Conservation (phyloP, 768 basidiomycete genomes). For the Tylopilus intermedius region DNA sequence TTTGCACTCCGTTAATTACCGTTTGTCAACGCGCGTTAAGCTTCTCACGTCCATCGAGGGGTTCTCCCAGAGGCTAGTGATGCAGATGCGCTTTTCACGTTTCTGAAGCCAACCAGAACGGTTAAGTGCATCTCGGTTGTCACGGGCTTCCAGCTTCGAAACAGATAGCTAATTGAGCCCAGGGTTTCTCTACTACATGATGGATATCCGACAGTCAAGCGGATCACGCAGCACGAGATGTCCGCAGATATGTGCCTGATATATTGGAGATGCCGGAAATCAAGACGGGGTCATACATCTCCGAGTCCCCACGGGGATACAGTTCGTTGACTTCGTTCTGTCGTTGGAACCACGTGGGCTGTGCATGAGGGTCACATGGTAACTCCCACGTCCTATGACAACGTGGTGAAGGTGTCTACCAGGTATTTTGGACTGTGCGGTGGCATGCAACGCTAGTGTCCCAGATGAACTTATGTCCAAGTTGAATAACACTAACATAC, state of each 20-base stretch:
- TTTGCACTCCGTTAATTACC: not conserved
- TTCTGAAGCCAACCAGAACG: not conserved
- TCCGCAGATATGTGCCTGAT: not conserved
- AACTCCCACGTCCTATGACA: not conserved
- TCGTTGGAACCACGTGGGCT: not conserved
- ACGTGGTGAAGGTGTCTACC: not conserved
- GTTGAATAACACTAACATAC: too few species aligned
- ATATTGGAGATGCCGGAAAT: not conserved
- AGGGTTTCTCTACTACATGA: not conserved
- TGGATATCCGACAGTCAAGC: not conserved
- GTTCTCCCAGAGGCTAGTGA: too few species aligned
- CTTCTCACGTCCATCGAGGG: not conserved
- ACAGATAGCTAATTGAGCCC: not conserved
- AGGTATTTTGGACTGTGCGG: too few species aligned
- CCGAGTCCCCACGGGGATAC: not conserved
- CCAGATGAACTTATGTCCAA: not conserved
- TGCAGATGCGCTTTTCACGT: not conserved
- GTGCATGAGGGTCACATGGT: not conserved
- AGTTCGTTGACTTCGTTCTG: not conserved
- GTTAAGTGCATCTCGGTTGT: not conserved
- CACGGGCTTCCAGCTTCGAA: not conserved
- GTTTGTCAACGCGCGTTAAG: not conserved
- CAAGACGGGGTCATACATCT: not conserved
- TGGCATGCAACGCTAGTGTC: not conserved
- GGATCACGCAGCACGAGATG: not conserved